Evolutionary conservation across 2,329 filamentous ascomycete genomes (phyloP).

Genomic region (Xylaria sp.): DNA sequence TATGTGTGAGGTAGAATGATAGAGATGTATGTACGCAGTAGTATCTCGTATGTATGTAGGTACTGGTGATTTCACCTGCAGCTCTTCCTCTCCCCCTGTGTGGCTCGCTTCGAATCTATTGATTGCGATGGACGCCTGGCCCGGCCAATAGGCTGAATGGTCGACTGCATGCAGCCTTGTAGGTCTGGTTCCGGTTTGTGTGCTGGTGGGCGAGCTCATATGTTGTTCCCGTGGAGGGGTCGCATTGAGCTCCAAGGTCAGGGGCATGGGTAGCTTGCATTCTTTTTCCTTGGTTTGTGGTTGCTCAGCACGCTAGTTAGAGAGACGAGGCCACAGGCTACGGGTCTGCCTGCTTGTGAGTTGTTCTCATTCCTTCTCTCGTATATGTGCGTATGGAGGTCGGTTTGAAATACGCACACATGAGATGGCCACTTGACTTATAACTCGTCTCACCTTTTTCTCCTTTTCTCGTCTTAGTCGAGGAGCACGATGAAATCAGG

Average conservation of each 20-base stretch:
- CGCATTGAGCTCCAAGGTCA: constrained; percentile 6
- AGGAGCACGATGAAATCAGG: background rate
- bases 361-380: background rate
- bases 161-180: constrained; percentile 2
- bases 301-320: too few relatives aligned
- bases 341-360: background rate
- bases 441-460: background rate
- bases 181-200: constrained; percentile 7
- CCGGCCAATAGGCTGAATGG: constrained; percentile 23
- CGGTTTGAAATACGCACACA: too few relatives aligned
- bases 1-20: background rate
- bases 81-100: constrained; percentile 4
- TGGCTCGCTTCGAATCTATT: constrained; percentile 2
- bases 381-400: background rate
- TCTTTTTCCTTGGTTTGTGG: background rate
- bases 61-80: constrained; percentile 8
- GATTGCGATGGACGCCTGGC: background rate
- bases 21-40: background rate
- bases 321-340: too few relatives aligned
- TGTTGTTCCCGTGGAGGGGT: constrained; percentile 1
- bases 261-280: background rate
- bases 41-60: background rate
- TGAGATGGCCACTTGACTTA: too few relatives aligned
- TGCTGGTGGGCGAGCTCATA: background rate
- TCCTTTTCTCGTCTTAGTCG: background rate